These are phyloP conservation scores for Aspergillus homomorphus DNA, from an alignment of 495 filamentous ascomycete species.

Conservation along the genomic window DNA sequence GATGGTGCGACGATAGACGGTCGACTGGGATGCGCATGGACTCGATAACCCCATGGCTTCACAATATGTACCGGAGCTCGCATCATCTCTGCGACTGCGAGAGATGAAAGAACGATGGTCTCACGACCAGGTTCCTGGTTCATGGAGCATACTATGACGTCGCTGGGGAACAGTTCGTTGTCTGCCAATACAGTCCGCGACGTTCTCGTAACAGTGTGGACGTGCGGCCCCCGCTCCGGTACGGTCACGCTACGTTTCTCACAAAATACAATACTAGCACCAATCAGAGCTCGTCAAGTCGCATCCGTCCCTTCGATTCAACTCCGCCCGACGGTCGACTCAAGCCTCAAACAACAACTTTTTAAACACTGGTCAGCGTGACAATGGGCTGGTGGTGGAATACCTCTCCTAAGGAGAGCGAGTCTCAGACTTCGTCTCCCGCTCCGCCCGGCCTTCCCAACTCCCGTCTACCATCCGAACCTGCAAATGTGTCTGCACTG, in stretches of 20 bases:
- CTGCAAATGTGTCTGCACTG: constrained; percentile 11
- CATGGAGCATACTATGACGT: constrained; percentile 17
- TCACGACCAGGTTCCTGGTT: neutral
- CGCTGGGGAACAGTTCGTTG: constrained; percentile 2
- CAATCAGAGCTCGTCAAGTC: neutral
- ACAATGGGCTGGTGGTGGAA: constrained; percentile 53
- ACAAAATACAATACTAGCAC: constrained; percentile 10
- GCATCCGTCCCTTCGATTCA: constrained; percentile 8
- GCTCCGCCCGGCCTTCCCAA: neutral
- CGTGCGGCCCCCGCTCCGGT: neutral
- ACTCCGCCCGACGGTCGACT: neutral
- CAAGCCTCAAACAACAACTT: neutral
- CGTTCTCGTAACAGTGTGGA: neutral
- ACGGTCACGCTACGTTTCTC: neutral
- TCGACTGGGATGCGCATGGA: constrained; percentile 1
- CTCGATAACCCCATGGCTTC: constrained; percentile 5
- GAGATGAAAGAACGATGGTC: constrained; percentile 11
- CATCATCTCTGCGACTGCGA: constrained; percentile 17
- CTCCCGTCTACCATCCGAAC: constrained; percentile 2
- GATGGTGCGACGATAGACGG: neutral
- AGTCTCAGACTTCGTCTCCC: constrained; percentile 20
- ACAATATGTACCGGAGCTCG: constrained; percentile 12
- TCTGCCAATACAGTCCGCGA: neutral
- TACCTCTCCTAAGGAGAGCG: constrained; percentile 30
- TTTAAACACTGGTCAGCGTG: neutral